A percentile compares a stretch with the other conserved stretches of the same genome.
Evolutionary conservation across 495 filamentous ascomycete genomes (phyloP).

Genomic region (Lasiosphaeria hispida): DNA sequence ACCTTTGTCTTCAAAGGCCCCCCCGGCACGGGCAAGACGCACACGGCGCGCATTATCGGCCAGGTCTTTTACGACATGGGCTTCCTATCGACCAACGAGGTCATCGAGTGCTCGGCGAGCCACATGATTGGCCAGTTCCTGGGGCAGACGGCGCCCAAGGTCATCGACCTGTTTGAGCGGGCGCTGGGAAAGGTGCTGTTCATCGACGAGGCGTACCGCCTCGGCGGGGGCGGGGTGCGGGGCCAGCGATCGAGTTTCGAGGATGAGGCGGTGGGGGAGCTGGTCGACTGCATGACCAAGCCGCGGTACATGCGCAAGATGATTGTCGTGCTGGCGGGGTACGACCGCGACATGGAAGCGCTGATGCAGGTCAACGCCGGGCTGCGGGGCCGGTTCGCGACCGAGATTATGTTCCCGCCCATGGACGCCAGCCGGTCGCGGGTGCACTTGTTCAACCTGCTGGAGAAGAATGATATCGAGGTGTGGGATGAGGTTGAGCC

Average conservation of each 20-base stretch:
- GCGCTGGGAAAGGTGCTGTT: constrained; percentile 63
- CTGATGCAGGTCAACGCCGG: constrained; percentile 63
- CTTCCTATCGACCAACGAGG: constrained; percentile 52
- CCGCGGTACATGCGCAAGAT: constrained; percentile 60
- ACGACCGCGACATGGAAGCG: constrained; percentile 66
- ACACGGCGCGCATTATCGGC: constrained; percentile 68
- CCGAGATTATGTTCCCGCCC: constrained; percentile 49
- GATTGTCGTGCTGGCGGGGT: constrained; percentile 73
- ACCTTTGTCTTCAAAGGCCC: constrained; percentile 45
- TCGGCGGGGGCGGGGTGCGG: constrained; percentile 56
- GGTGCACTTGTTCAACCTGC: too few species aligned
- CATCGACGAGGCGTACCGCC: constrained; percentile 67
- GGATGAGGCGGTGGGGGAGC: constrained; percentile 70
- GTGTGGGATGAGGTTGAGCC: too few species aligned
- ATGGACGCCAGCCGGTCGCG: too few species aligned
- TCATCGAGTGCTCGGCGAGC: constrained; percentile 59
- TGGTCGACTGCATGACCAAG: constrained; percentile 68
- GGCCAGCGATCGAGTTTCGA: too few species aligned
- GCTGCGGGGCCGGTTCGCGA: constrained; percentile 59
- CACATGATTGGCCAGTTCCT: constrained; percentile 62
- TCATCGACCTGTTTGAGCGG: constrained; percentile 54
- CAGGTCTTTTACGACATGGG: constrained; percentile 72
- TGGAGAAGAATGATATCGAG: too few species aligned
- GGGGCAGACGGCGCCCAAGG: constrained; percentile 64
- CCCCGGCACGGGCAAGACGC: constrained; percentile 70